Percentiles rank a stretch among this genome's conserved stretches.
Evolutionary conservation across 1,284 basidiomycete species (phyloP).

Genomic region (Malassezia pachydermatis): DNA sequence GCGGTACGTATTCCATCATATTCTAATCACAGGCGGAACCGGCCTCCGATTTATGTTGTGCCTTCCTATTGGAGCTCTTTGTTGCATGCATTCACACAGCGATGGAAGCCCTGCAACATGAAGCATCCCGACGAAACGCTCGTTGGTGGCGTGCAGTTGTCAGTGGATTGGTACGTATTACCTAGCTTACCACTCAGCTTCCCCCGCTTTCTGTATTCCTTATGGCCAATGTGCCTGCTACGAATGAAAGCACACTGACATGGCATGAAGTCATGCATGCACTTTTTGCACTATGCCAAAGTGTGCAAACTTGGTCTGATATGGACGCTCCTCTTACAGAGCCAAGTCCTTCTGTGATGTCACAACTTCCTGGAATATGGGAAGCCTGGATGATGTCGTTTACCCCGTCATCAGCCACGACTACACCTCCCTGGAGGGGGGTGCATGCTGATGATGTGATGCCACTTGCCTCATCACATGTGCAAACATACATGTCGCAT

Average conservation of each 20-base stretch:
- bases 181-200: not conserved
- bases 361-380: not conserved
- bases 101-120: not conserved
- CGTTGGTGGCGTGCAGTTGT: not conserved
- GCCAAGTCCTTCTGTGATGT: not conserved
- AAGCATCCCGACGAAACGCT: not conserved
- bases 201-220: constrained; percentile 5
- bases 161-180: not conserved
- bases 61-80: constrained; percentile 5
- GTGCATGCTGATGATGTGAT: not conserved
- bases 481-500: not conserved
- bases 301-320: not conserved
- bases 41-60: not conserved
- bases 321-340: not conserved
- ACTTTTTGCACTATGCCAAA: not conserved
- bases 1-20: not conserved
- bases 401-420: not conserved
- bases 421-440: not conserved
- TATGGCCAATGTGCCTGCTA: not conserved
- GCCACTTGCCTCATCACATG: not conserved
- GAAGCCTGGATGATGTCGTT: not conserved
- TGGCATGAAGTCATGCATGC: not conserved
- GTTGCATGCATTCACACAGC: not conserved
- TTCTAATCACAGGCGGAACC: not conserved
- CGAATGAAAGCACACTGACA: not conserved